Evolutionary conservation across 2,329 filamentous ascomycete species (phyloP), one percentile per base, ranked within the genome.

Genomic region (Diaporthe eres): DNA sequence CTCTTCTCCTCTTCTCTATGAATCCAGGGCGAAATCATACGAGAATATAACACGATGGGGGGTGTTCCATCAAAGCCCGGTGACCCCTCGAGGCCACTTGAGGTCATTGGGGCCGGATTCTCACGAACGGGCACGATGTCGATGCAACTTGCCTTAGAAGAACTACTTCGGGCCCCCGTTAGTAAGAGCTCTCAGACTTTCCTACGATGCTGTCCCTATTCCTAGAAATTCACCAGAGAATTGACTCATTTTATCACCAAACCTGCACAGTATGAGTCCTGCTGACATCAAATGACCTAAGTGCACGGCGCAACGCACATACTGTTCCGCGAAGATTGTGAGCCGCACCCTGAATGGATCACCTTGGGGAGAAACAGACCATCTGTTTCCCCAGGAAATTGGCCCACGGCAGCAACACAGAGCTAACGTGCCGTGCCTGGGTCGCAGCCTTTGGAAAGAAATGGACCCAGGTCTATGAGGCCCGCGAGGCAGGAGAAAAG

Each of bases 251-350:
- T 12, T 37, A 2, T 37, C 13, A 31, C 19, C 22, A 7, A 13
- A 10, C 22, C 6, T 17, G 1, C 28, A 25, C 6, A 10, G 19
- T 31, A 7, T 17, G 9, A 37, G 15, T 7, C 10, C 17, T 49
- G 31, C n/a, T 51, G 47, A 51, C 63, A n/a, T 51, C 7, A n/a
- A n/a, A 37, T 17, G 31, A 51, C 15, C 13, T 2, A 68, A 68
- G 63, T 73, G 71, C 71, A 73, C 28, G 71, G 71, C 10, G 58
- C 57, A 39, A 55, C 71, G 2, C 71, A 73, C 4, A 37, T 73
- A 22, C 28, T 65, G 17, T 53, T 53, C 13, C 58, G 71, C 22
- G 71, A 65, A 34, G 58, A 65, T 15, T 19, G 70, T 72, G 42
- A 61, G 63, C 44, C 39, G 22, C 31, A 25, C 28, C 44, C 19